A percentile compares a stretch with the other conserved stretches of the same genome.
These are phyloP conservation scores for Rosa lucieae DNA, from an alignment of 306 rosid species.

Conservation along the genomic window DNA sequence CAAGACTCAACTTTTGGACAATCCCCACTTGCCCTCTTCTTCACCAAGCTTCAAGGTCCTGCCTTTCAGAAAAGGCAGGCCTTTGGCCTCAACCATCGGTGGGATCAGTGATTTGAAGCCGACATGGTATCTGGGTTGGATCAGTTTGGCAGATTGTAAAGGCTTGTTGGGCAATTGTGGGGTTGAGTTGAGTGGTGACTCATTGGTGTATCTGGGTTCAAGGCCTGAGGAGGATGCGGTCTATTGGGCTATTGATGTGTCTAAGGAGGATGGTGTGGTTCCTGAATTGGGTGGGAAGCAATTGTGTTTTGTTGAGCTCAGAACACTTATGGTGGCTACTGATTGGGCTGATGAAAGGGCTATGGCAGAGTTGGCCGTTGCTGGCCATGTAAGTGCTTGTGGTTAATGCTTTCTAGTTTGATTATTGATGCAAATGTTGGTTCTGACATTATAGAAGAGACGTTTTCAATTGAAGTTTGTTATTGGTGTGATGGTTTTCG, in stretches of 20 bases:
- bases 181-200: conserved; percentile 49
- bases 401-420: background rate
- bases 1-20: conserved; percentile 42
- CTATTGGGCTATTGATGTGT: conserved; percentile 81
- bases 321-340: conserved; percentile 87
- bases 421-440: background rate
- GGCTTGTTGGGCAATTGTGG: conserved; percentile 44
- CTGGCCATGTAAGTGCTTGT: conserved; percentile 74
- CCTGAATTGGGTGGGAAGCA: conserved; percentile 40
- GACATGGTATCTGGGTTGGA: conserved; percentile 80
- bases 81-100: conserved; percentile 50
- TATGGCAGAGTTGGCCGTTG: conserved; percentile 74
- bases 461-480: background rate
- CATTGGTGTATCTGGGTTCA: conserved; percentile 69
- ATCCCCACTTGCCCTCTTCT: conserved; percentile 37
- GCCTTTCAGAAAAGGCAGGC: conserved; percentile 69
- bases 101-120: conserved; percentile 37
- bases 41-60: conserved; percentile 66
- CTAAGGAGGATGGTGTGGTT: conserved; percentile 41
- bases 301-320: conserved; percentile 66
- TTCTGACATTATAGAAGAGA: background rate
- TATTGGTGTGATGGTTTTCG: background rate
- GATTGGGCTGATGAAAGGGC: conserved; percentile 69
- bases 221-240: conserved; percentile 53
- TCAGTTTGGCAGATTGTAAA: conserved; percentile 48